Base-by-base conservation (phyloP, 2,329 filamentous ascomycete species). In the Curvularia sp. region DNA sequence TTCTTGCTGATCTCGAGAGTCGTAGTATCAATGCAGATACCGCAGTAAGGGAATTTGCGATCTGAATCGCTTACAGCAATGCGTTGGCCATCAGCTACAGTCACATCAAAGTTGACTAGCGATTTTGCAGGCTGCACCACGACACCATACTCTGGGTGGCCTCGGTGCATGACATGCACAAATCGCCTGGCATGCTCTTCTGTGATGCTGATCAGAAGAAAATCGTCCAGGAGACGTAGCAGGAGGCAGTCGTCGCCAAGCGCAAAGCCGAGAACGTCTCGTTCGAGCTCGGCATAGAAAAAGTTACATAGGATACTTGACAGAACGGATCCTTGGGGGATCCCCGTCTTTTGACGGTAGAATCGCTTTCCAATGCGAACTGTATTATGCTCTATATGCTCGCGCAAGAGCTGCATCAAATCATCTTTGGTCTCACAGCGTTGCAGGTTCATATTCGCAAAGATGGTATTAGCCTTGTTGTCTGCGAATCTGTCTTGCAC, bases 291-390 rank as follows among this genome's bases (percentile, higher is more conserved):
- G 5, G 91, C 93, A 73, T 99, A 99, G 76, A 98, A 97, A 78
- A 96, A 94, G 77, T 93, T 98, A 81, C 95, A 98, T 5, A 99
- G 82, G 39, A 93, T 82, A 42, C 89, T 91, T 0, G 93, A 97
- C 5, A 99, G 75, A 1, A 97, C 85, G 0, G 93, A 97, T 7
- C 95, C 95, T 75, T 99, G 95, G 0, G 95, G 93, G 38, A 99
- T 98, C 13, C 95, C 95, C 21, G 84, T 81, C 74, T 88, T 94
- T 74, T 99, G 95, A 23, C 92, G 86, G 74, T 95, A 97, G 74
- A 88, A 93, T 66, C 89, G 91, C 78, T 93, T 94, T 47, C 93
- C 93, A 38, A 98, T 89, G 71, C 91, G 92, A 70, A 99, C 87
- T 25, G 97, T 81, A 71, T 98, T 97, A 58, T 88, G 83, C 61